Conservation (phyloP, 495 filamentous ascomycete genomes). For the Penicillium coffeae region DNA sequence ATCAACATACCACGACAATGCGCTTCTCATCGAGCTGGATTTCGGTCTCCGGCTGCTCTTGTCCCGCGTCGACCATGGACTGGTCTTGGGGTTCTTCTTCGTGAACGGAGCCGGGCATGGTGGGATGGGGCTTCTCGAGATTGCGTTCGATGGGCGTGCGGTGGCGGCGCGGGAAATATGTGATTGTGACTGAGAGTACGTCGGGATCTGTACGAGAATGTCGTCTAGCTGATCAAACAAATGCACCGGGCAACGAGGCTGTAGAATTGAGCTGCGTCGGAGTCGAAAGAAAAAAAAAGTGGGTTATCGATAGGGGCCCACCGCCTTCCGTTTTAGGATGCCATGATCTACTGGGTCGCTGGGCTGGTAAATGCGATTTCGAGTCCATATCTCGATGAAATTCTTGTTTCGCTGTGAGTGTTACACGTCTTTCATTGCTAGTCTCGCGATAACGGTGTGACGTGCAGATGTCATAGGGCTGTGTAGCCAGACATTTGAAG, state of each 20-base stretch:
- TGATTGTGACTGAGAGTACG: background rate
- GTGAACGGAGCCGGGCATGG: slow-evolving; percentile 44
- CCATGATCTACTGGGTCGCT: too few relatives aligned
- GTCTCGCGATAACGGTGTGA: background rate
- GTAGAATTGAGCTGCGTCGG: too few relatives aligned
- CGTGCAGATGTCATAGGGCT: background rate
- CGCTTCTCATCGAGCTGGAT: slow-evolving; percentile 48
- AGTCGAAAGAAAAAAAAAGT: slow-evolving; percentile 26
- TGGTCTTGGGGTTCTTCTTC: slow-evolving; percentile 39
- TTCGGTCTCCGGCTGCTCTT: slow-evolving; percentile 38
- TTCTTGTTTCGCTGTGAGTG: too few relatives aligned
- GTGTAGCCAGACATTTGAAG: background rate
- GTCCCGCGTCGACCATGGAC: slow-evolving; percentile 52
- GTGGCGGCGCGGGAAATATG: background rate
- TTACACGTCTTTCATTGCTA: too few relatives aligned
- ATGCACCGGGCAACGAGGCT: too few relatives aligned
- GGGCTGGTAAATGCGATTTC: background rate
- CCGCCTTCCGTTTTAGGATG: slow-evolving; percentile 16
- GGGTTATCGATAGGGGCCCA: slow-evolving; percentile 30
- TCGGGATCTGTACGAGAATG: too few relatives aligned
- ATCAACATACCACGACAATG: slow-evolving; percentile 52
- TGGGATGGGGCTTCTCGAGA: slow-evolving; percentile 2
- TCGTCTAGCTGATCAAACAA: too few relatives aligned
- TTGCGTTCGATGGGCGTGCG: background rate
- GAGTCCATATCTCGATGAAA: background rate